phyloP scores from a whole-genome alignment of 2,329 filamentous ascomycete species.

The Fusarium musae region DNA sequence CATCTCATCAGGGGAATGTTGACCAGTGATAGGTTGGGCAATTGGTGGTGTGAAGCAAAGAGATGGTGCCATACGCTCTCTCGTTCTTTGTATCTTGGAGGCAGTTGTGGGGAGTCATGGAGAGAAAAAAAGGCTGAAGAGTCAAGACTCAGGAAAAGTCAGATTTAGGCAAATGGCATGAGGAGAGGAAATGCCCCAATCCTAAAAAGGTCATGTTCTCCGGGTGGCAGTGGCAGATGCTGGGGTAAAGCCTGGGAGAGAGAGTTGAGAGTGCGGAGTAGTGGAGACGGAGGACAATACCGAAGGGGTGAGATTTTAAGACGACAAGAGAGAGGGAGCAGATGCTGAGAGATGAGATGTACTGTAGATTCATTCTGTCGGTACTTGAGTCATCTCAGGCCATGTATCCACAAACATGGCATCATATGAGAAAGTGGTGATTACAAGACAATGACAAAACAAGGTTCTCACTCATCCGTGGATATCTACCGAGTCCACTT shows the following conservation, averaged over 20 bases:
- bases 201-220: constrained; percentile 7
- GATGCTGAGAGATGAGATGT: constrained; percentile 13
- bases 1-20: constrained; percentile 20
- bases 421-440: constrained; percentile 5
- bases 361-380: constrained; percentile 4
- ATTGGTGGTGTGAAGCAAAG: constrained; percentile 3
- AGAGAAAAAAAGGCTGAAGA: not conserved
- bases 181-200: not conserved
- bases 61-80: constrained; percentile 20
- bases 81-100: not conserved
- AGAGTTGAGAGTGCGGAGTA: constrained; percentile 38
- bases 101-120: not conserved
- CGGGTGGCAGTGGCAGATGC: not conserved
- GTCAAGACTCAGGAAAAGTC: constrained; percentile 18
- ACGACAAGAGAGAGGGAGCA: not conserved
- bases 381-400: constrained; percentile 36
- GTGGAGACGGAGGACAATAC: constrained; percentile 26
- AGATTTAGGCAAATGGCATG: not conserved
- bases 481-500: not conserved
- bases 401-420: constrained; percentile 15
- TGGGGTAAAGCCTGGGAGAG: constrained; percentile 7
- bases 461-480: not conserved
- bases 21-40: constrained; percentile 12
- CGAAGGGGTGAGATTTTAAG: constrained; percentile 26
- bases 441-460: not conserved